Percentiles rank a stretch among this genome's conserved stretches.
Conservation (phyloP, 129 eudicot species). For the Flaveria trinervia region DNA sequence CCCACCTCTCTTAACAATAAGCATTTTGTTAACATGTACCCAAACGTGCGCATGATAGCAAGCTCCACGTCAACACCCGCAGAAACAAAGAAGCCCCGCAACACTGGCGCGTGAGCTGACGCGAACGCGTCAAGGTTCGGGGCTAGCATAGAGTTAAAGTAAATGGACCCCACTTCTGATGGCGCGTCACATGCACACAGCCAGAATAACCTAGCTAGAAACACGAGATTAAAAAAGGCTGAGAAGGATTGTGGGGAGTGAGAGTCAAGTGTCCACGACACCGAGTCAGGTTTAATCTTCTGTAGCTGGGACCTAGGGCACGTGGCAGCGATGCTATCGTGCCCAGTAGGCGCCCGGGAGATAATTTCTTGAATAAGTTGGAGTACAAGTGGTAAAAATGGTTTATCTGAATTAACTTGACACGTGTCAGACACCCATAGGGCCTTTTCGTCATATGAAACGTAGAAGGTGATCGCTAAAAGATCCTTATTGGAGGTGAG, state of each 20-base stretch:
- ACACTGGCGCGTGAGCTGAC: constrained; percentile 49
- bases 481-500: constrained; percentile 39
- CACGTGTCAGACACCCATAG: constrained; percentile 86
- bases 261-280: constrained; percentile 75
- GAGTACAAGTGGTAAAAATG: constrained; percentile 81
- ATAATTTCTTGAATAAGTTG: constrained; percentile 76
- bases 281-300: constrained; percentile 60
- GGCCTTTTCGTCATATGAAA: constrained; percentile 40
- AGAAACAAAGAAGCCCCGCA: constrained; percentile 56
- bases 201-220: constrained; percentile 80
- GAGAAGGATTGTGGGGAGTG: constrained; percentile 84
- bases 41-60: constrained; percentile 71
- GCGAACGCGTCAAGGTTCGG: constrained; percentile 68
- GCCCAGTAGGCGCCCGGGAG: constrained; percentile 66
- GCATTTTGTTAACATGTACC: constrained; percentile 88
- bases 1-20: constrained; percentile 63
- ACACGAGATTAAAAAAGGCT: constrained; percentile 58
- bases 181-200: constrained; percentile 78
- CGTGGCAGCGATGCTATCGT: constrained; percentile 37
- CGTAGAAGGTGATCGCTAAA: constrained; percentile 53
- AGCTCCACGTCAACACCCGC: constrained; percentile 81
- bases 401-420: constrained; percentile 56
- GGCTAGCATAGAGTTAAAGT: constrained; percentile 56
- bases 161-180: constrained; percentile 67
- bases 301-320: constrained; percentile 74